Percentiles rank a stretch among this genome's conserved stretches.
phyloP scores from a whole-genome alignment of 1,139 yeast genomes.

The Scheffersomyces illinoinensis region DNA sequence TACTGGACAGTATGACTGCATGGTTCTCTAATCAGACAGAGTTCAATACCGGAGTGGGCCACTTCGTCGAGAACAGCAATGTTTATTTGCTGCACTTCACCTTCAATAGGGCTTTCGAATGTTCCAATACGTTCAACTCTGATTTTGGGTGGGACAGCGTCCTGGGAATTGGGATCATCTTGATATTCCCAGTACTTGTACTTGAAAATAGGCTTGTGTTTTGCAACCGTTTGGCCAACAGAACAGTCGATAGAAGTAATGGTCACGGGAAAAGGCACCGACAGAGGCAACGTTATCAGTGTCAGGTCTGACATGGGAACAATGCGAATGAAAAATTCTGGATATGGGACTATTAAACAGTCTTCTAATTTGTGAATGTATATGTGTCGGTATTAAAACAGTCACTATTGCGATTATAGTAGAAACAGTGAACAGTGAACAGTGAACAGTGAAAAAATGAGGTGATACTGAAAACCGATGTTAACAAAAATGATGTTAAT shows the following conservation, averaged over 20 bases:
- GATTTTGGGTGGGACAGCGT: conserved; percentile 43
- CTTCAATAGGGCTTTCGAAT: conserved; percentile 83
- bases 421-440: not conserved
- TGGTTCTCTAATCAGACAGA: conserved; percentile 70
- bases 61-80: conserved; percentile 64
- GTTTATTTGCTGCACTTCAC: conserved; percentile 53
- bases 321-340: not conserved
- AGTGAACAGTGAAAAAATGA: not conserved
- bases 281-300: conserved; percentile 48
- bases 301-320: conserved; percentile 31
- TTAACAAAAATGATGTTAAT: too few relatives aligned
- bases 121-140: conserved; percentile 65
- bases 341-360: not conserved
- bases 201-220: conserved; percentile 57
- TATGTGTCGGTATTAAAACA: not conserved
- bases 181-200: conserved; percentile 72
- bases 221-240: conserved; percentile 48
- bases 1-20: conserved; percentile 95
- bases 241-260: conserved; percentile 50
- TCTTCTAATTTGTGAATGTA: not conserved
- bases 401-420: not conserved
- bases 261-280: conserved; percentile 71
- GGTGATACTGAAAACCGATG: too few relatives aligned
- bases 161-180: conserved; percentile 54
- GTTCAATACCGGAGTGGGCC: conserved; percentile 44